These are phyloP conservation scores for Bigelowiella natans DNA, from an alignment of 78 protist species.

Conservation along the genomic window DNA sequence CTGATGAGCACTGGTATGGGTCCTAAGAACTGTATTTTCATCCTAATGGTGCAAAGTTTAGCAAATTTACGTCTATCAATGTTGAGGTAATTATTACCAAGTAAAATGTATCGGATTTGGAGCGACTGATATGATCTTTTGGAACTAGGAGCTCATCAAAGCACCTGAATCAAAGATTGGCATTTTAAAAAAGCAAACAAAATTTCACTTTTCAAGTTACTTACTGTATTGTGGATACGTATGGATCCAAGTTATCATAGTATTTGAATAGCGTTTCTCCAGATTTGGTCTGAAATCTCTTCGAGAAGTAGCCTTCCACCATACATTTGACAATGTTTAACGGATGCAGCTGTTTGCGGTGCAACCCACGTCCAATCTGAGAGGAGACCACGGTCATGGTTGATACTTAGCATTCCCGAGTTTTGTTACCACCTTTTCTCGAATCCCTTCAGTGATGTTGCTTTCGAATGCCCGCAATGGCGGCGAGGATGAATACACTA, in stretches of 20 bases:
- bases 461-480: too few relatives aligned
- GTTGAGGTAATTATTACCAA: not conserved
- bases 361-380: not conserved
- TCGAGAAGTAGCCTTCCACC: not conserved
- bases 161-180: too few relatives aligned
- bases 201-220: too few relatives aligned
- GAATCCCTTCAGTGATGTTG: too few relatives aligned
- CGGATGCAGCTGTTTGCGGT: not conserved
- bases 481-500: too few relatives aligned
- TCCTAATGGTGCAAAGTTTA: not conserved
- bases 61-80: not conserved
- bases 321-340: not conserved
- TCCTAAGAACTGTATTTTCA: not conserved
- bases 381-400: too few relatives aligned
- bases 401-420: too few relatives aligned
- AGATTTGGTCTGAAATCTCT: not conserved
- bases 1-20: not conserved
- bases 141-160: not conserved
- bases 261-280: not conserved
- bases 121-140: not conserved
- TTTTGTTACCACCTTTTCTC: too few relatives aligned
- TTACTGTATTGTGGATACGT: not conserved
- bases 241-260: not conserved
- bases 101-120: not conserved
- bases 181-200: too few relatives aligned